phyloP scores from a whole-genome alignment of 345 rosid genomes.

The Melaleuca quinquenervia region DNA sequence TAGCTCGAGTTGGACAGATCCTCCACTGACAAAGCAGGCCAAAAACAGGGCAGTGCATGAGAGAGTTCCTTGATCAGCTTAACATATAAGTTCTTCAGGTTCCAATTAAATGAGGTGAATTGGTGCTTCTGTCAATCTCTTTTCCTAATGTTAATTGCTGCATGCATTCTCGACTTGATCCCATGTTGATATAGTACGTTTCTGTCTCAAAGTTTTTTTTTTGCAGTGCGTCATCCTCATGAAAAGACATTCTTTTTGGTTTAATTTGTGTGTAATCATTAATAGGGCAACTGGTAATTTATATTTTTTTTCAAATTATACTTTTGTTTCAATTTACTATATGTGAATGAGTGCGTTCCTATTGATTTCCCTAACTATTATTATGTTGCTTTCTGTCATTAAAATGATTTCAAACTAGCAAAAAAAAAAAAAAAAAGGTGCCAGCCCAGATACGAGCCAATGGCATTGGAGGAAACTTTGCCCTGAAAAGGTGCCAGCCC shows the following conservation, averaged over 20 bases:
- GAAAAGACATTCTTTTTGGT: no score
- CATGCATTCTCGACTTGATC: not conserved
- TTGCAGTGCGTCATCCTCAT: not conserved
- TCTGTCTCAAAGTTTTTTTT: not conserved
- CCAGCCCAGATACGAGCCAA: rapidly evolving
- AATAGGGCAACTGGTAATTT: no score
- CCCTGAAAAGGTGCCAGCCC: no score
- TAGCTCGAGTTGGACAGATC: constrained; percentile 8
- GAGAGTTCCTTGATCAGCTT: constrained; percentile 59
- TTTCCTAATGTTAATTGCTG: not conserved
- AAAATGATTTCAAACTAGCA: not conserved
- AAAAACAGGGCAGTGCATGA: constrained; percentile 70
- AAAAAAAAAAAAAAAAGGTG: not conserved
- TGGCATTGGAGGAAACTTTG: no score
- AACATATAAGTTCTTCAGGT: constrained; percentile 4
- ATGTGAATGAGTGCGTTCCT: no score
- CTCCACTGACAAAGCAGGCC: constrained; percentile 54
- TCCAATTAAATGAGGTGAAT: not conserved
- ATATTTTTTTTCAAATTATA: no score
- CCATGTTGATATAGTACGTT: not conserved
- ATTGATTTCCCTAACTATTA: no score
- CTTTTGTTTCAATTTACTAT: no score
- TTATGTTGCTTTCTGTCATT: no score
- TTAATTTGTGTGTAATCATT: no score
- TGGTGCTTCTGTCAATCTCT: not conserved